Conservation (phyloP, 2,329 filamentous ascomycete genomes). For the Microdochium paspali region DNA sequence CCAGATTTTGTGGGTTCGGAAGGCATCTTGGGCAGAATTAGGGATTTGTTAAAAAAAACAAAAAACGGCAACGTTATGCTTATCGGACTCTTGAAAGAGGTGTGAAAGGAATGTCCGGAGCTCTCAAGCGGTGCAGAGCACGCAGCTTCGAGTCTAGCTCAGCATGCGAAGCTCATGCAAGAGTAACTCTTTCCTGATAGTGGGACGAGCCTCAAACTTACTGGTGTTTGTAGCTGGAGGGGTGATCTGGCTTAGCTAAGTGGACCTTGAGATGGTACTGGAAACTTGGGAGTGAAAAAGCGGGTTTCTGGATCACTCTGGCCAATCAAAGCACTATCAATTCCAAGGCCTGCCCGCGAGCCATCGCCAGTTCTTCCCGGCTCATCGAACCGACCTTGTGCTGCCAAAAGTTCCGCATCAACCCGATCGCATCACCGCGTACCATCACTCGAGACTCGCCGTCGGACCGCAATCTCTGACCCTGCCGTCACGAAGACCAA, state of each 20-base stretch:
- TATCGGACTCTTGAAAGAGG: not conserved
- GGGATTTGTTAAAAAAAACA: too few species aligned
- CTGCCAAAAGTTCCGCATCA: not conserved
- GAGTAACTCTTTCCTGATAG: too few species aligned
- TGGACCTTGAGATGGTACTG: not conserved
- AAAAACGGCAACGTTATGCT: too few species aligned
- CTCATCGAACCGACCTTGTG: not conserved
- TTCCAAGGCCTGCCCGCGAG: not conserved
- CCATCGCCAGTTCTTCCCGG: not conserved
- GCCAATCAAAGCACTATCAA: not conserved
- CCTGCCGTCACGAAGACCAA: not conserved
- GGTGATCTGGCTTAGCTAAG: not conserved
- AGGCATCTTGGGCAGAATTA: constrained; percentile 26
- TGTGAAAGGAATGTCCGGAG: not conserved
- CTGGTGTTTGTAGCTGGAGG: not conserved
- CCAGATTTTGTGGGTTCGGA: constrained; percentile 52
- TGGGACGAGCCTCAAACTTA: too few species aligned
- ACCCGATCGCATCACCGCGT: constrained; percentile 3
- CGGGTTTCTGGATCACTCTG: not conserved
- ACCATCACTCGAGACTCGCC: not conserved
- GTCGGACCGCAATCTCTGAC: not conserved
- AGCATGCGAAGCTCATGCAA: too few species aligned
- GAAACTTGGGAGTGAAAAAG: not conserved
- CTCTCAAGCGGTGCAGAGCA: not conserved
- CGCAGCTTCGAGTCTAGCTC: not conserved